phyloP scores from a whole-genome alignment of 2,329 filamentous ascomycete genomes.

The Aureobasidium sp. region DNA sequence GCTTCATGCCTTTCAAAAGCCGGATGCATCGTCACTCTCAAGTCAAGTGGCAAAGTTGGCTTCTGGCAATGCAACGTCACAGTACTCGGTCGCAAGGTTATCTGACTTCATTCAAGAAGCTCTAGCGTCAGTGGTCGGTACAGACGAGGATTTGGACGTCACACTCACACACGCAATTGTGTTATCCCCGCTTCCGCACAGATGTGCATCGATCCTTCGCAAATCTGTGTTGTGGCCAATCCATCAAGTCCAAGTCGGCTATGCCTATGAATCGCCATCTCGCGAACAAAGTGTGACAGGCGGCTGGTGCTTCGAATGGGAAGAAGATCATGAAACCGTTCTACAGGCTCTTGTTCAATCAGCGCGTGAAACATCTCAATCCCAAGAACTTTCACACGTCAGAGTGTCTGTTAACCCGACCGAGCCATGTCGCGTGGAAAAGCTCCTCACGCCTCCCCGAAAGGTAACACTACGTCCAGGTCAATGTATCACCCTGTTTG shows the following conservation, averaged over 20 bases:
- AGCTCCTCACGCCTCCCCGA: slow-evolving; percentile 1
- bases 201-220: slow-evolving; percentile 2
- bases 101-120: background rate
- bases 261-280: background rate
- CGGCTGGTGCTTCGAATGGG: slow-evolving; percentile 6
- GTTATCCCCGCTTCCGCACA: slow-evolving; percentile 17
- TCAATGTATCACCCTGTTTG: slow-evolving; percentile 7
- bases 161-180: slow-evolving; percentile 16
- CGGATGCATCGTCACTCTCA: background rate
- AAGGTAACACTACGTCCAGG: slow-evolving; percentile 4
- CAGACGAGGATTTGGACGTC: background rate
- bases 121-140: background rate
- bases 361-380: background rate
- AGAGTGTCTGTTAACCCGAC: slow-evolving; percentile 7
- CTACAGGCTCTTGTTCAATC: background rate
- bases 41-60: background rate
- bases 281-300: background rate
- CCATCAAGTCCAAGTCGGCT: slow-evolving; percentile 9
- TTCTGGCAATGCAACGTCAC: background rate
- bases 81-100: background rate
- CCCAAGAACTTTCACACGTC: slow-evolving; percentile 5
- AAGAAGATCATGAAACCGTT: background rate
- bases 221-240: slow-evolving; percentile 13
- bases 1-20: slow-evolving; percentile 6
- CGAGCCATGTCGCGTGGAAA: slow-evolving; percentile 7